Conservation (phyloP, 2,329 filamentous ascomycete genomes). For the Paraconiothyrium brasiliense region DNA sequence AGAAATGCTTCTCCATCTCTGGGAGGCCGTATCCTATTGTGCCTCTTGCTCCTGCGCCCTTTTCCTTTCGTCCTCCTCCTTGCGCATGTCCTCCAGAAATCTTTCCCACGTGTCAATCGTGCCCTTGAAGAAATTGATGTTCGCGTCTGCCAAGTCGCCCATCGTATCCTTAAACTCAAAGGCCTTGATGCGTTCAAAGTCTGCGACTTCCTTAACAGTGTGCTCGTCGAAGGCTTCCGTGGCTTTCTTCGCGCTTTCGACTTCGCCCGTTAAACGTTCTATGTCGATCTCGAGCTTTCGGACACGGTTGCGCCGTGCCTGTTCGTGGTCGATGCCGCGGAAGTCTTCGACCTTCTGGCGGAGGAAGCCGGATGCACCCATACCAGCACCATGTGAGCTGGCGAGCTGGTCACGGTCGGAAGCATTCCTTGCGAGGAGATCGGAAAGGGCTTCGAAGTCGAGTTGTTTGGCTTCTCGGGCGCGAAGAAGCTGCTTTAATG, state of each 20-base stretch:
- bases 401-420: constrained; percentile 83
- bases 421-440: constrained; percentile 92
- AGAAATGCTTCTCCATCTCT: neutral
- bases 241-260: constrained; percentile 85
- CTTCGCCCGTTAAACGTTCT: constrained; percentile 85
- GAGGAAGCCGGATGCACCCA: constrained; percentile 85
- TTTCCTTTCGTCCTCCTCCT: constrained; percentile 59
- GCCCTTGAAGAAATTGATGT: constrained; percentile 85
- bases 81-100: constrained; percentile 90
- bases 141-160: constrained; percentile 81
- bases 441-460: constrained; percentile 93
- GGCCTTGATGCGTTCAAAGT: constrained; percentile 97
- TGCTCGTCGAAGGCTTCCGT: constrained; percentile 96
- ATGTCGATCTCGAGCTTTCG: constrained; percentile 93
- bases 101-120: constrained; percentile 86
- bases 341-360: constrained; percentile 96
- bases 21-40: constrained; percentile 8
- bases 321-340: constrained; percentile 94
- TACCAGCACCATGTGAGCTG: constrained; percentile 69
- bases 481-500: constrained; percentile 87
- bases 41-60: constrained; percentile 22
- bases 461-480: constrained; percentile 97
- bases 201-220: constrained; percentile 88
- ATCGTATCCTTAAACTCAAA: constrained; percentile 90
- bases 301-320: constrained; percentile 83